Evolutionary conservation across 2,329 filamentous ascomycete genomes (phyloP).

Genomic region (Aspergillus spinulosporus): DNA sequence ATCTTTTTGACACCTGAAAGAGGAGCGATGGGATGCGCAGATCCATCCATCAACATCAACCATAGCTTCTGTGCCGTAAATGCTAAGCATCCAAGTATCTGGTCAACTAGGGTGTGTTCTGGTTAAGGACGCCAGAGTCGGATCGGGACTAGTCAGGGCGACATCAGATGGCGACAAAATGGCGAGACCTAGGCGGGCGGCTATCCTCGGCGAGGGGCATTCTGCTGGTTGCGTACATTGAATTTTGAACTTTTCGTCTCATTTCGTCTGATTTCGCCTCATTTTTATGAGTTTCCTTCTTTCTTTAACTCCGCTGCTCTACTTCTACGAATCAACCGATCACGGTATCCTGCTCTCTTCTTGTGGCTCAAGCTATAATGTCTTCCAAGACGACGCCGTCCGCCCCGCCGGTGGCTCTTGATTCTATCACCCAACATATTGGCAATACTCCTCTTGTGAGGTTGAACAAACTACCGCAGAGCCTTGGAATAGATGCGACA

Average conservation of each 20-base stretch:
- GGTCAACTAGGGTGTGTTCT: too few relatives aligned
- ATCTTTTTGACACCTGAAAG: too few relatives aligned
- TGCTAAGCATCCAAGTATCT: neutral
- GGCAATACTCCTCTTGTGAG: slow-evolving; percentile 94
- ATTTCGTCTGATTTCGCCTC: neutral
- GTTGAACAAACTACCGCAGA: slow-evolving; percentile 89
- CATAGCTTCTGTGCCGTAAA: neutral
- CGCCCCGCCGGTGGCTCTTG: slow-evolving; percentile 57
- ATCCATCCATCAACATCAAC: neutral
- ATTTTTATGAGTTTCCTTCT: neutral
- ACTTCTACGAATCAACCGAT: neutral
- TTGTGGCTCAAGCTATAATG: slow-evolving; percentile 35
- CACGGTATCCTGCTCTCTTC: neutral
- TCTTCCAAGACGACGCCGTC: slow-evolving; percentile 51
- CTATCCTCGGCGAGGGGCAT: slow-evolving; percentile 6
- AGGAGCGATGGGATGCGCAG: too few relatives aligned
- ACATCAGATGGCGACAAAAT: slow-evolving; percentile 7
- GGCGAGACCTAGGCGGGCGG: slow-evolving; percentile 5
- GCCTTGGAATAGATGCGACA: slow-evolving; percentile 81
- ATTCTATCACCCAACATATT: slow-evolving; percentile 80
- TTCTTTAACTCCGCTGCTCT: too few relatives aligned
- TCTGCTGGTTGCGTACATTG: neutral
- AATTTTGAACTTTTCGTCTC: neutral
- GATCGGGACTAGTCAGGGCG: slow-evolving; percentile 8
- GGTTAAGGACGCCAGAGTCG: neutral